Base-by-base conservation (phyloP, 345 rosid species). In the Microcos paniculata region DNA sequence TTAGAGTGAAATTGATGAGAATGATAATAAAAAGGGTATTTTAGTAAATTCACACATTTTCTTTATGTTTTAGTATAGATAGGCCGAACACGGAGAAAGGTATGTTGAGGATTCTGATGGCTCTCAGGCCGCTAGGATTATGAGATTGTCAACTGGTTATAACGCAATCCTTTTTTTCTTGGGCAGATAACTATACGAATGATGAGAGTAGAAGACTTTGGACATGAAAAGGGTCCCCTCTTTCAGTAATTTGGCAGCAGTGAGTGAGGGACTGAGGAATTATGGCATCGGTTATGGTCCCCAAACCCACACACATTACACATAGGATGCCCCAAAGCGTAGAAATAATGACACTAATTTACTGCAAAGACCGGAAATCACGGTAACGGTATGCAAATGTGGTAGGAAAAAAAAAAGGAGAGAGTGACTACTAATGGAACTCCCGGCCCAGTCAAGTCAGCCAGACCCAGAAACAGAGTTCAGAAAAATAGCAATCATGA, bases 331-430 rank as follows among this genome's bases (percentile, higher is more conserved):
- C 13, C 51, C 43, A 52, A 53, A 59, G 2, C 59, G 64, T 28
- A 26, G 56, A 30, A 42, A 53, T 35, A 46, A 30, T 65, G 16
- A 38, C 24, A 26, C 23, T 43, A 51, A 31, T 16, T 64, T 66
- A 63, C 80, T 46, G 78, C 52, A 53, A 78, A 33, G 52, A 61
- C 70, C 71, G 79, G 26, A 77, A 80, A 71, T 80, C 83, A 68
- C 77, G 83, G 76, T 72, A 67, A 68, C 77, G 83, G 76, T 72
- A 67, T 76, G 69, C 57, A 59, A 75, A 33, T 38, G 16, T 12
- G 10, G 12, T n/a, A 42, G 7, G 11, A 24, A 3, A 3, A 19
- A 46, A 2, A 46, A 45, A 8, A 67, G 40, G n/a, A n/a, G n/a
- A n/a, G n/a, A n/a, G n/a, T n/a, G n/a, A 35, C 6, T 35, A 35